Conservation (phyloP, 1,284 basidiomycete genomes). For the Austroboletus olivaceoglutinosus region DNA sequence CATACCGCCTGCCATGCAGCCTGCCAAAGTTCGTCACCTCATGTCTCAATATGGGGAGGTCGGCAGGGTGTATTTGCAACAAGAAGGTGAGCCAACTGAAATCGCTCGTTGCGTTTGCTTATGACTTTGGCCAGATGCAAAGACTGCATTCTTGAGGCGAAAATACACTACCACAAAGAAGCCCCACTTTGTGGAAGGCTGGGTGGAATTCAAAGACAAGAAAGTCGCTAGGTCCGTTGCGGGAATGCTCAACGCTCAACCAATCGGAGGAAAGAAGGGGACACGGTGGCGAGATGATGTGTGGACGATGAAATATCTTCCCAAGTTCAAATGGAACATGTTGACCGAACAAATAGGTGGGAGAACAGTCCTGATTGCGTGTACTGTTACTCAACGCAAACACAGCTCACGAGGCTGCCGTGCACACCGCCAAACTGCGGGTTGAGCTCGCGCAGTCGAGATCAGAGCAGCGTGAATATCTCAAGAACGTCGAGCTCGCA, state of each 20-base stretch:
- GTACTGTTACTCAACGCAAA: constrained; percentile 9
- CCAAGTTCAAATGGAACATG: constrained; percentile 99
- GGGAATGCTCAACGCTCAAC: constrained; percentile 93
- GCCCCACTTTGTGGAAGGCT: constrained; percentile 90
- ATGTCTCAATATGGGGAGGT: constrained; percentile 84
- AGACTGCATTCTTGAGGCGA: constrained; percentile 70
- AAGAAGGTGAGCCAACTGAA: constrained; percentile 61
- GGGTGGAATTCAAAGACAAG: constrained; percentile 98
- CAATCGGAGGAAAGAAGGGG: constrained; percentile 94
- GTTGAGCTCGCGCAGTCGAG: constrained; percentile 88
- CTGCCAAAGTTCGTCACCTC: constrained; percentile 92
- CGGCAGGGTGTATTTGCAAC: constrained; percentile 84
- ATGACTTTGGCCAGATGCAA: constrained; percentile 55
- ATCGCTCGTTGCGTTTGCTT: constrained; percentile 3
- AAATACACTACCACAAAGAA: constrained; percentile 84
- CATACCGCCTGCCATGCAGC: constrained; percentile 98
- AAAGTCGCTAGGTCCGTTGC: constrained; percentile 87
- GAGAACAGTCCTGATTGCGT: constrained; percentile 35
- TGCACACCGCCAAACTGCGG: constrained; percentile 84
- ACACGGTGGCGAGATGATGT: constrained; percentile 93
- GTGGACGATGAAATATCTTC: constrained; percentile 99
- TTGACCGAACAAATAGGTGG: constrained; percentile 96
- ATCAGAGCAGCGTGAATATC: constrained; percentile 89
- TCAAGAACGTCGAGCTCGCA: constrained; percentile 93
- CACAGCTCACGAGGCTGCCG: constrained; percentile 88